Percentiles rank a stretch among this genome's conserved stretches.
These are phyloP conservation scores for Dunaliella primolecta DNA, from an alignment of 139 green algal species.

Conservation along the genomic window DNA sequence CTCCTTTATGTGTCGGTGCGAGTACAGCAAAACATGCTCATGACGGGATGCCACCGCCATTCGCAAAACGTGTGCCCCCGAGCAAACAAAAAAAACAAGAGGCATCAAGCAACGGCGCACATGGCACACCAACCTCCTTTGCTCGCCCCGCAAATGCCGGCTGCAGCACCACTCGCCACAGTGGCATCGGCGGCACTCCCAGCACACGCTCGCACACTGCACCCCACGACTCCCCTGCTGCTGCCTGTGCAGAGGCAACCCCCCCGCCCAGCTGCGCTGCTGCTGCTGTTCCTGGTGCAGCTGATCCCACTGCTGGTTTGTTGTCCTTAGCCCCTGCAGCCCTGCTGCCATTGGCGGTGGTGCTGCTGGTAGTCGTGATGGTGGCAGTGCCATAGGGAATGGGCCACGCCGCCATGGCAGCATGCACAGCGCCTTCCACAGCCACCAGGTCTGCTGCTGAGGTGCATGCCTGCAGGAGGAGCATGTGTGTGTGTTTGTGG, in stretches of 20 bases:
- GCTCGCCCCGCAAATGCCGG: conserved; percentile 52
- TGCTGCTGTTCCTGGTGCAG: conserved; percentile 1
- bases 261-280: neutral
- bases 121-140: conserved; percentile 42
- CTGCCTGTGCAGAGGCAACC: neutral
- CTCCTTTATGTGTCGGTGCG: too few relatives aligned
- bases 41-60: too few relatives aligned
- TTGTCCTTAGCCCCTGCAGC: neutral
- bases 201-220: conserved; percentile 72
- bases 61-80: too few relatives aligned
- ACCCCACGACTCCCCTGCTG: conserved; percentile 46
- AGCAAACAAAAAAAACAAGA: too few relatives aligned
- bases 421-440: conserved; percentile 49
- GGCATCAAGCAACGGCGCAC: too few relatives aligned
- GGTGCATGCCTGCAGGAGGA: neutral
- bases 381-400: neutral
- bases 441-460: conserved; percentile 37
- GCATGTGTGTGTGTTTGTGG: neutral
- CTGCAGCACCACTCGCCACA: conserved; percentile 80
- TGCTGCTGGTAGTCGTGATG: neutral
- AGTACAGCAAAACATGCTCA: too few relatives aligned
- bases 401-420: conserved; percentile 37
- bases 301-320: neutral
- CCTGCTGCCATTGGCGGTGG: conserved; percentile 7
- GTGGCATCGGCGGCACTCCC: conserved; percentile 43